phyloP scores from a whole-genome alignment of 306 rosid species.

The Lathyrus tuberosus region DNA sequence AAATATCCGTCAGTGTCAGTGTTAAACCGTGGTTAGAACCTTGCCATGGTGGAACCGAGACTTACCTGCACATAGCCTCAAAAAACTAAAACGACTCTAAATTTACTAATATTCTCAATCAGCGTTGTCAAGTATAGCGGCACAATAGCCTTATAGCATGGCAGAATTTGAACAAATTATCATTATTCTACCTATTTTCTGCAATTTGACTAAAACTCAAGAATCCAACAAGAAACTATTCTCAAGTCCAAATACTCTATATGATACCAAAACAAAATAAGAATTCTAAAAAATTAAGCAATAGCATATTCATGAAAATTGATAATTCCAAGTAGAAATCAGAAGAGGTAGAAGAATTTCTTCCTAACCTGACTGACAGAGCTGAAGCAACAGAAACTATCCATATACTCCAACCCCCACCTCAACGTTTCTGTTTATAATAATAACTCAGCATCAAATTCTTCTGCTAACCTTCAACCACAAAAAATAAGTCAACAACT shows the following conservation, averaged over 20 bases:
- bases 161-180: background rate
- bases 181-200: background rate
- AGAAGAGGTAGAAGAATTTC: conserved; percentile 13
- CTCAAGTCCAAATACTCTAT: background rate
- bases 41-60: too few species aligned
- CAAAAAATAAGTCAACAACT: conserved; percentile 36
- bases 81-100: too few species aligned
- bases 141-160: background rate
- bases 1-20: too few species aligned
- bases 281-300: conserved; percentile 5
- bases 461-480: conserved; percentile 35
- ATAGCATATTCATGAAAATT: conserved; percentile 23
- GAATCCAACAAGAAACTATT: conserved; percentile 30
- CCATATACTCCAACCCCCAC: conserved; percentile 65
- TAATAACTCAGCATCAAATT: conserved; percentile 64
- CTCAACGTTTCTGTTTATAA: conserved; percentile 52
- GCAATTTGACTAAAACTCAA: background rate
- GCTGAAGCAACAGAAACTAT: conserved; percentile 76
- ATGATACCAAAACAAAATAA: conserved; percentile 6
- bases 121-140: too few species aligned
- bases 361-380: conserved; percentile 67
- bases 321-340: conserved; percentile 13
- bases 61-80: too few species aligned
- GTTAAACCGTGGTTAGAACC: too few species aligned
- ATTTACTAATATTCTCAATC: too few species aligned